These are phyloP conservation scores for Onygena corvina DNA, from an alignment of 2,329 filamentous ascomycete species.

Conservation along the genomic window DNA sequence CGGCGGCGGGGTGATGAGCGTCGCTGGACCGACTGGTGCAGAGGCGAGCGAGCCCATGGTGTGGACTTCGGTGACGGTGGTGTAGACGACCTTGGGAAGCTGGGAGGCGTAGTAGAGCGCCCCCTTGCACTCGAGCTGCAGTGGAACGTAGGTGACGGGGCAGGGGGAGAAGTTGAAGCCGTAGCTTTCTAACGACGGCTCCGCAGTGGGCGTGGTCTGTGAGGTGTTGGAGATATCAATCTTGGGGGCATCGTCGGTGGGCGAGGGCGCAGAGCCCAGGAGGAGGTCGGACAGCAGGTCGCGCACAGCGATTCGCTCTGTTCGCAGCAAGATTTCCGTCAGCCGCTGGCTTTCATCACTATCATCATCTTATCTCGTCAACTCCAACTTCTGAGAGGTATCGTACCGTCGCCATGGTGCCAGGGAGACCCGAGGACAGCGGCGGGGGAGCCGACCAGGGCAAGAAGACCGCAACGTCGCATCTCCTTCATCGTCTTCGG, in stretches of 20 bases:
- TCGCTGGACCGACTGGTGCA: neutral
- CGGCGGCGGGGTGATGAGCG: conserved; percentile 11
- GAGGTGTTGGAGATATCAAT: conserved; percentile 4
- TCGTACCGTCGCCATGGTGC: neutral
- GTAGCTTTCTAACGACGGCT: neutral
- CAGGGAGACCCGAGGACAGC: neutral
- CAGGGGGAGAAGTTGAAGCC: neutral
- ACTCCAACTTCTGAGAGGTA: neutral
- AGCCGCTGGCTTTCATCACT: neutral
- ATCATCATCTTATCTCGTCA: neutral
- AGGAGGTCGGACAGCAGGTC: neutral
- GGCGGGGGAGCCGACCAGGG: neutral
- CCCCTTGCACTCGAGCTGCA: neutral
- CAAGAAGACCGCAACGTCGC: neutral
- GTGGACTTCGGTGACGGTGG: conserved; percentile 10
- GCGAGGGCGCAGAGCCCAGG: neutral
- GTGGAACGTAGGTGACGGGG: neutral
- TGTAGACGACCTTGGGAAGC: conserved; percentile 7
- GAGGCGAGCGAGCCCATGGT: neutral
- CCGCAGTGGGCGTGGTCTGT: neutral
- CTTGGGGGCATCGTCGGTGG: neutral
- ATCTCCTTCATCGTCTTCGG: neutral
- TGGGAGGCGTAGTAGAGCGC: conserved; percentile 1
- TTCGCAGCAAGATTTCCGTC: neutral
- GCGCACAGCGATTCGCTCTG: neutral